Evolutionary conservation across 805 yeast species (phyloP), one percentile per base, ranked within the genome.

Genomic region (Myxozyma geophila): DNA sequence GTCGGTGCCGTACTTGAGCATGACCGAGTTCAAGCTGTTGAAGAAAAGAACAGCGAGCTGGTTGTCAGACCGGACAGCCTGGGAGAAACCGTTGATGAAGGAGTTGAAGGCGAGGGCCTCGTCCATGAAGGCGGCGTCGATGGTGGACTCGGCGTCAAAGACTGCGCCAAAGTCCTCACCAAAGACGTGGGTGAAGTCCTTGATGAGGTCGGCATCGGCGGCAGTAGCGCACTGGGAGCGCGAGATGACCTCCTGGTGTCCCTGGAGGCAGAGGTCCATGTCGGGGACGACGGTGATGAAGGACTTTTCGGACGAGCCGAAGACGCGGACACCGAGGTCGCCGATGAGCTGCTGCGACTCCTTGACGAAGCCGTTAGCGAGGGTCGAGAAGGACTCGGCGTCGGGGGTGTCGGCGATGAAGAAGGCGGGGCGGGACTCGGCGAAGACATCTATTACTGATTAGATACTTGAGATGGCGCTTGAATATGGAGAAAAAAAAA

Each of bases 311-410:
- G 63, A 58, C 52, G 50, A 19, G 17, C 58, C 63, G 19, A 60
- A 66, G 44, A 63, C 43, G n/a, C 69, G 69, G 50, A 58, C 67
- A 19, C 60, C 58, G 43, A 66, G 64, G 54, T 66, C 69, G 35
- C 69, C 69, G 54, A 58, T 47, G 47, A 66, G 67, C 64, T 66
- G 69, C 64, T 66, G 69, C 39, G 69, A 40, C 62, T 66, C 69
- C 62, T 37, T 12, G 62, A 66, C 39, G 56, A 66, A 66, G 54
- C 67, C 64, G 47, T 15, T 63, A 46, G 67, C 68, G 52, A 66
- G 67, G 49, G 13, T 23, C 36, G 59, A 55, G 69, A 66, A 66
- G 21, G 69, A 66, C 51, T 56, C 64, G 51, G 60, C 64, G 46
- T 66, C 69, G 41, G 69, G 69, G 54, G 69, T 59, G 43, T 66